phyloP scores from a whole-genome alignment of 192 early-diverging fungal species.

The Coemansia brasiliensis region DNA sequence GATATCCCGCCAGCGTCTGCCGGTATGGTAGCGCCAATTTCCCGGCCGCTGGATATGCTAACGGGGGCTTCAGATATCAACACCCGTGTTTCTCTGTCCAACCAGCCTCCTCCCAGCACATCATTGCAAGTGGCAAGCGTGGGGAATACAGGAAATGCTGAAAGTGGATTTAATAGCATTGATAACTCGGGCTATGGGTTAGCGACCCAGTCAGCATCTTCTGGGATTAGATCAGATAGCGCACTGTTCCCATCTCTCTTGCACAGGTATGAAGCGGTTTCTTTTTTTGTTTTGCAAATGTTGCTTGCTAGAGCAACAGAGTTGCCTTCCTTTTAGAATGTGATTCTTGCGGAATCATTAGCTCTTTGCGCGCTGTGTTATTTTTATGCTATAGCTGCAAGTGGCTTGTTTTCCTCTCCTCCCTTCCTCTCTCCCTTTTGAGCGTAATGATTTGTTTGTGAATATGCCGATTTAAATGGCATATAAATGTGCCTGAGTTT shows the following conservation, averaged over 20 bases:
- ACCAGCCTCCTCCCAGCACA: constrained; percentile 18
- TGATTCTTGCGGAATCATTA: no score
- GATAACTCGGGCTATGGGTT: constrained; percentile 25
- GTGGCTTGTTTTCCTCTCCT: no score
- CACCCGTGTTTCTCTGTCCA: constrained; percentile 7
- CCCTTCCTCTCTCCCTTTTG: no score
- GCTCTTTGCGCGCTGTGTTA: no score
- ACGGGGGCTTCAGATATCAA: neutral
- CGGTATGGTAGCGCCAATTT: constrained; percentile 11
- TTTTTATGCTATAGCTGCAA: no score
- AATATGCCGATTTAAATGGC: no score
- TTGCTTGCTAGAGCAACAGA: no score
- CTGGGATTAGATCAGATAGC: constrained; percentile 20
- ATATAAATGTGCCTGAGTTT: no score
- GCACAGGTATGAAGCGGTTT: constrained; percentile 37
- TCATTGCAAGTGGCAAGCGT: constrained; percentile 6
- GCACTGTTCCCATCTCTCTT: constrained; percentile 46
- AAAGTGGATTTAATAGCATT: constrained; percentile 29
- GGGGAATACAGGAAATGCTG: constrained; percentile 15
- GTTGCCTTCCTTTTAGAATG: no score
- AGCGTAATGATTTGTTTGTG: no score
- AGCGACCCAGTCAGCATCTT: constrained; percentile 18
- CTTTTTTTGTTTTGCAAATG: constrained; percentile 3
- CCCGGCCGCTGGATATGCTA: constrained; percentile 11
- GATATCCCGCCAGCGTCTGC: constrained; percentile 9